phyloP scores from a whole-genome alignment of 257 asterid genomes.

The Solanum boliviense region DNA sequence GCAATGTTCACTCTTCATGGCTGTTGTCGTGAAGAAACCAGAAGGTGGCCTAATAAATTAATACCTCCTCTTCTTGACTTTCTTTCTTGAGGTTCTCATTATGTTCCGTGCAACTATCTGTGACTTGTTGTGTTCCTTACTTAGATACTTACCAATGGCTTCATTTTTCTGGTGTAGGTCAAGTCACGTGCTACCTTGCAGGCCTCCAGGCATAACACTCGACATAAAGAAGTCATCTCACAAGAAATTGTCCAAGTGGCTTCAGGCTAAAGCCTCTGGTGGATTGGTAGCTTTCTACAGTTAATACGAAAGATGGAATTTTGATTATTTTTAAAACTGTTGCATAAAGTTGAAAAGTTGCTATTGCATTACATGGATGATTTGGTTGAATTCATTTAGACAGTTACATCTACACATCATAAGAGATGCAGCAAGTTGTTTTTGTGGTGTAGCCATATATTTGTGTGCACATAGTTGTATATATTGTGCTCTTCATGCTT shows the following conservation, averaged over 20 bases:
- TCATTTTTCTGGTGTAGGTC: slow-evolving; percentile 58
- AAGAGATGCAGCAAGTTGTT: background rate
- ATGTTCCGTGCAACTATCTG: background rate
- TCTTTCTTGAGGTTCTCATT: background rate
- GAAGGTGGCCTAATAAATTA: background rate
- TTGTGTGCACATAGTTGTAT: background rate
- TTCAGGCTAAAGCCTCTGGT: slow-evolving; percentile 61
- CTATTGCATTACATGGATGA: background rate
- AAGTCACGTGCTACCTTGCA: slow-evolving; percentile 76
- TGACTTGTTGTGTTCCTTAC: background rate
- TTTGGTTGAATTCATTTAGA: background rate
- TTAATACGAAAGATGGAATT: background rate
- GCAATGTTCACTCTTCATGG: background rate
- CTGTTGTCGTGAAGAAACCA: background rate
- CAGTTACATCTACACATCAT: background rate
- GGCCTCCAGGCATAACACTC: slow-evolving; percentile 66
- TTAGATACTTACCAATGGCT: background rate
- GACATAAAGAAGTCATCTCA: slow-evolving; percentile 88
- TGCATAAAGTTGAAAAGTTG: background rate
- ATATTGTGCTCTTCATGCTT: background rate
- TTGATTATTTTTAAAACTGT: background rate
- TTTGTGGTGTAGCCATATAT: background rate
- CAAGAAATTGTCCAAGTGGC: slow-evolving; percentile 95
- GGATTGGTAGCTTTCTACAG: slow-evolving; percentile 46
- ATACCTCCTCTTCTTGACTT: background rate